These are phyloP conservation scores for Coemansia sp. DNA, from an alignment of 192 early-diverging fungal species.

Conservation along the genomic window DNA sequence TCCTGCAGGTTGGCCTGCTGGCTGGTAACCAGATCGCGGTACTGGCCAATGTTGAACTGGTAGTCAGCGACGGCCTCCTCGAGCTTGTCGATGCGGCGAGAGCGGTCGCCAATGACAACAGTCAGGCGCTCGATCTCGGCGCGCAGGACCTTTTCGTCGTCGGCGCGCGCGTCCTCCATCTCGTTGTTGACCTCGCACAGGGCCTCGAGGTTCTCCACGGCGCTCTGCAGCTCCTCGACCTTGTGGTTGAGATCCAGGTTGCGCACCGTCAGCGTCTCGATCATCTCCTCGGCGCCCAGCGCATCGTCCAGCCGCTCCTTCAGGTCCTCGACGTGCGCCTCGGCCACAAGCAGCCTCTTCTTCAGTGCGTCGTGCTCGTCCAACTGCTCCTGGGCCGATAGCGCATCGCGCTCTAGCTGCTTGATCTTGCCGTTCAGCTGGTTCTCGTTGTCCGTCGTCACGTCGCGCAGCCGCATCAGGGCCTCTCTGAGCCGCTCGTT, in stretches of 20 bases:
- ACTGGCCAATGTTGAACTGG: slow-evolving; percentile 83
- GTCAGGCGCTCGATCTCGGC: slow-evolving; percentile 79
- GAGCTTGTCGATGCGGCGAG: slow-evolving; percentile 61
- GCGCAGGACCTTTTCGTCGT: slow-evolving; percentile 84
- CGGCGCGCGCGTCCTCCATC: slow-evolving; percentile 90
- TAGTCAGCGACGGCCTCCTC: slow-evolving; percentile 88
- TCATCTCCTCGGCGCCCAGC: slow-evolving; percentile 80
- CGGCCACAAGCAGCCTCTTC: slow-evolving; percentile 64
- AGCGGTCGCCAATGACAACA: slow-evolving; percentile 64
- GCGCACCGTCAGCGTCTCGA: slow-evolving; percentile 81
- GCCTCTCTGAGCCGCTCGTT: slow-evolving; percentile 91
- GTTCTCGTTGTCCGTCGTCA: slow-evolving; percentile 71
- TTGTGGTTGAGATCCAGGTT: slow-evolving; percentile 76
- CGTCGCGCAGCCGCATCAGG: slow-evolving; percentile 80
- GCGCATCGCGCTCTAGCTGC: slow-evolving; percentile 72
- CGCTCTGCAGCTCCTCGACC: slow-evolving; percentile 75
- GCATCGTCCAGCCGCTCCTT: slow-evolving; percentile 82
- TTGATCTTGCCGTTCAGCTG: slow-evolving; percentile 66
- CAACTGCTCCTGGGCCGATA: slow-evolving; percentile 60
- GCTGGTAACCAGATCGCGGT: slow-evolving; percentile 77
- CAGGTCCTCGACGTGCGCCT: slow-evolving; percentile 80
- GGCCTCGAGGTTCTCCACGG: slow-evolving; percentile 87
- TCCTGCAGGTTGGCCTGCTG: slow-evolving; percentile 78
- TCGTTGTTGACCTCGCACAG: slow-evolving; percentile 91
- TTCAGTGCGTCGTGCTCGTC: slow-evolving; percentile 49